Evolutionary conservation across 352 stramenopile genomes (phyloP).

Genomic region (Phytopythium kandeliae): DNA sequence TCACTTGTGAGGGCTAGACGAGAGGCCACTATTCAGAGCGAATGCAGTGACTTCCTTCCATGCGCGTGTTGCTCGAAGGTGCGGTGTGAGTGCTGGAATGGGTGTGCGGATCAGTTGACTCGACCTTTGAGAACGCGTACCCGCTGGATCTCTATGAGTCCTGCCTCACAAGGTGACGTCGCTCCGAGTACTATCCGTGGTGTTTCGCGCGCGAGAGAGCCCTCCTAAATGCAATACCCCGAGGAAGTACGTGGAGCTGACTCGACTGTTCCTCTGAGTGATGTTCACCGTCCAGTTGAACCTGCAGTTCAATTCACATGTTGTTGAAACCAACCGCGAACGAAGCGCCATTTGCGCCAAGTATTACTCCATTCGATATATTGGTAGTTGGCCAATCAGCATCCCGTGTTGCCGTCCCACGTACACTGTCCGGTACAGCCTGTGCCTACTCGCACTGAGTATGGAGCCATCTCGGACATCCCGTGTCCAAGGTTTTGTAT

Average conservation of each 20-base stretch:
- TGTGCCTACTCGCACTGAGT: too few species aligned
- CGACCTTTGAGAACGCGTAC: background rate
- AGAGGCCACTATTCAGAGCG: background rate
- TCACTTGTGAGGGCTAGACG: background rate
- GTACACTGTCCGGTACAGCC: constrained; percentile 1
- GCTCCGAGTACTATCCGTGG: too few species aligned
- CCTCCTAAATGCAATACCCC: background rate
- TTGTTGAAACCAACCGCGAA: background rate
- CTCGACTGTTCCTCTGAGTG: background rate
- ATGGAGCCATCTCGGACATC: too few species aligned
- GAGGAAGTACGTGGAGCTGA: background rate
- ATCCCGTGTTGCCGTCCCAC: background rate
- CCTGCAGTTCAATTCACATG: background rate
- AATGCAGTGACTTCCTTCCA: too few species aligned
- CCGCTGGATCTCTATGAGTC: too few species aligned
- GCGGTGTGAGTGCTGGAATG: background rate
- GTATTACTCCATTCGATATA: too few species aligned
- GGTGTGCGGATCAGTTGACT: background rate
- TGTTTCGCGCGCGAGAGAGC: too few species aligned
- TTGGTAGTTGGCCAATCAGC: too few species aligned
- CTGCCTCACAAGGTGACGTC: too few species aligned
- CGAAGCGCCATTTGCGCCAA: constrained; percentile 1
- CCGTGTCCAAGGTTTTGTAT: too few species aligned
- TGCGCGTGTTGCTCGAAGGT: background rate
- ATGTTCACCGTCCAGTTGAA: constrained; percentile 1